Evolutionary conservation across 2,329 filamentous ascomycete species (phyloP).

Genomic region (Teratosphaeria gauchensis): DNA sequence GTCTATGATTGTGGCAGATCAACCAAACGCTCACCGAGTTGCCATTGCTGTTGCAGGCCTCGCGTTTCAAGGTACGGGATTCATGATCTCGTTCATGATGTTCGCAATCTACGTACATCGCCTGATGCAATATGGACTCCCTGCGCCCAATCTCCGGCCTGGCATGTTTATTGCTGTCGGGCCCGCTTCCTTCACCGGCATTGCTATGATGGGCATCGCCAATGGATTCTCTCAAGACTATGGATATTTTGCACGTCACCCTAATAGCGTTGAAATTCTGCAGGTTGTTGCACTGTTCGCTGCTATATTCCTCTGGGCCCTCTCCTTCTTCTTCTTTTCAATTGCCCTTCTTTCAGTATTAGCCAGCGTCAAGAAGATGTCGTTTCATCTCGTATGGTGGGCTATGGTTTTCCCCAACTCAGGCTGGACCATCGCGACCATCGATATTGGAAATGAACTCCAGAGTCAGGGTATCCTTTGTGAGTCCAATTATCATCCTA

Average conservation of each 20-base stretch:
- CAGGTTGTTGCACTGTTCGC: slow-evolving; percentile 16
- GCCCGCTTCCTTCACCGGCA: slow-evolving; percentile 12
- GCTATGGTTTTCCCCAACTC: slow-evolving; percentile 59
- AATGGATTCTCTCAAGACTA: slow-evolving; percentile 1
- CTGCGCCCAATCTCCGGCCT: slow-evolving; percentile 29
- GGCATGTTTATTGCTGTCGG: slow-evolving; percentile 46
- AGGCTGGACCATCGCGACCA: slow-evolving; percentile 51
- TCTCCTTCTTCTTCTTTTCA: slow-evolving; percentile 40
- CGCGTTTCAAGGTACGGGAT: slow-evolving; percentile 37
- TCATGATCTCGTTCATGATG: slow-evolving; percentile 34
- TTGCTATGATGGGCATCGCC: neutral
- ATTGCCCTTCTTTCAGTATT: slow-evolving; percentile 14
- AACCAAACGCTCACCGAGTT: slow-evolving; percentile 25
- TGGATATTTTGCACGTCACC: slow-evolving; percentile 14
- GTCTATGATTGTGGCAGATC: slow-evolving; percentile 23
- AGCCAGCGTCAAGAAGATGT: slow-evolving; percentile 12
- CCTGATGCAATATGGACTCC: slow-evolving; percentile 35
- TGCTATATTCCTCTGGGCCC: slow-evolving; percentile 40
- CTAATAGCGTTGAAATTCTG: slow-evolving; percentile 11
- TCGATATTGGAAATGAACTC: slow-evolving; percentile 44
- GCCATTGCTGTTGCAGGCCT: slow-evolving; percentile 37
- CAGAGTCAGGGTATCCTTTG: slow-evolving; percentile 38
- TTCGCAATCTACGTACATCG: slow-evolving; percentile 32
- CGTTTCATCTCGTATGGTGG: slow-evolving; percentile 45
- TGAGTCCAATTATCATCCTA: neutral